Base-by-base conservation (phyloP, 257 asterid genomes). In the Leptodermis oblonga region DNA sequence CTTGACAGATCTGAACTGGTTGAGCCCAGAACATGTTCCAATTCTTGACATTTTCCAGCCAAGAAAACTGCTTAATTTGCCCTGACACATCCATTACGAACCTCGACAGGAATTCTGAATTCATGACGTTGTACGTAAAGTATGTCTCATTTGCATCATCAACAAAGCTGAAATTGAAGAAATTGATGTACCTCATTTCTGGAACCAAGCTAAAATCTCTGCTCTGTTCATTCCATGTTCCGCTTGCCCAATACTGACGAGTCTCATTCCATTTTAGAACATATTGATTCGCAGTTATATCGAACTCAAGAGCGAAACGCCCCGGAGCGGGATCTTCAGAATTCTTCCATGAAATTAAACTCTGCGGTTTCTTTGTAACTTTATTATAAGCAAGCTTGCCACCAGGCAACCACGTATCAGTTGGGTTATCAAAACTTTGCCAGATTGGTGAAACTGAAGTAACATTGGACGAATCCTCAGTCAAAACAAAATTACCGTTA, bases 321-420 rank as follows among this genome's bases (percentile, higher is more conserved):
- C 96, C 98, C 15, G 82, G 78, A 1, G 96, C 81, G 31, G 96
- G 98, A 79, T 92, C 94, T 25, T 92, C 90, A 4, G 71, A 69
- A 55, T 85, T 92, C 49, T 73, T 89, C 98, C 98, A 92, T 1
- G 94, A 92, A 72, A 82, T 89, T 46, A 92, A 74, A n/a, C 67
- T 82, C 55, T 83, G 90, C 53, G 64, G 80, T 14, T 0, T 78
- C 1, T 23, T 54, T 2, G 86, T 92, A 11, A 73, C 67, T 62
- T 85, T 92, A 54, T 89, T 72, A 7, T 79, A 87, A 0, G 87
- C 70, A 78, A 92, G 70, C 74, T 77, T 92, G 4, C 85, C 80
- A 51, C 84, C 94, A 23, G 95, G 94, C 65, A 92, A 72, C 96
- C 95, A 92, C 34, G 96, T 87, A 60, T 85, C 34, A 18, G 62